Percentiles rank a stretch among this genome's conserved stretches.
phyloP scores from a whole-genome alignment of 225 moss, liverwort and hornwort species.

The Physcomitrium patens region DNA sequence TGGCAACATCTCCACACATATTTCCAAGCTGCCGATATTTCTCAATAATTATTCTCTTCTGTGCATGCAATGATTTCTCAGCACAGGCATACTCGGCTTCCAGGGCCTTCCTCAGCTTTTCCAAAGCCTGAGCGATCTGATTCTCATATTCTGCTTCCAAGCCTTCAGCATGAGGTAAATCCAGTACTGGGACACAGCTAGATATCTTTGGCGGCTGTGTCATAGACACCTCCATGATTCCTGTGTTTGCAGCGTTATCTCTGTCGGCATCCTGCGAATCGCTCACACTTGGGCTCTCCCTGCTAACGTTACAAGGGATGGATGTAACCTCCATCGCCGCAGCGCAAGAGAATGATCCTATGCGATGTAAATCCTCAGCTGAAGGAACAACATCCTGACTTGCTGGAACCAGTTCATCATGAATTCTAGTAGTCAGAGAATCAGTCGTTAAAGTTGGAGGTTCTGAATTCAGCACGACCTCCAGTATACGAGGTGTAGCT shows the following conservation, averaged over 20 bases:
- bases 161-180: constrained; percentile 28
- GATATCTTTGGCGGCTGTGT: neutral
- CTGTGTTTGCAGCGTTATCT: constrained; percentile 6
- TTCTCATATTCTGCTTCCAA: constrained; percentile 52
- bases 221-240: constrained; percentile 13
- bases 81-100: constrained; percentile 60
- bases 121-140: constrained; percentile 48
- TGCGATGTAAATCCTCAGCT: constrained; percentile 18
- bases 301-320: neutral
- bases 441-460: constrained; percentile 16
- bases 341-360: neutral
- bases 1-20: constrained; percentile 31
- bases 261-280: neutral
- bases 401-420: no score
- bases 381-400: neutral
- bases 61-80: constrained; percentile 42
- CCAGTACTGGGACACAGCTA: constrained; percentile 16
- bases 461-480: constrained; percentile 21
- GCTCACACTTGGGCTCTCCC: constrained; percentile 3
- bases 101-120: constrained; percentile 56
- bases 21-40: constrained; percentile 46
- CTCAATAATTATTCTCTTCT: constrained; percentile 45
- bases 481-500: constrained; percentile 11
- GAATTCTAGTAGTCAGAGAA: neutral
- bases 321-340: constrained; percentile 11